A percentile compares a stretch with the other conserved stretches of the same genome.
phyloP scores from a whole-genome alignment of 2,329 filamentous ascomycete species.

The Sphaceloma murrayae region DNA sequence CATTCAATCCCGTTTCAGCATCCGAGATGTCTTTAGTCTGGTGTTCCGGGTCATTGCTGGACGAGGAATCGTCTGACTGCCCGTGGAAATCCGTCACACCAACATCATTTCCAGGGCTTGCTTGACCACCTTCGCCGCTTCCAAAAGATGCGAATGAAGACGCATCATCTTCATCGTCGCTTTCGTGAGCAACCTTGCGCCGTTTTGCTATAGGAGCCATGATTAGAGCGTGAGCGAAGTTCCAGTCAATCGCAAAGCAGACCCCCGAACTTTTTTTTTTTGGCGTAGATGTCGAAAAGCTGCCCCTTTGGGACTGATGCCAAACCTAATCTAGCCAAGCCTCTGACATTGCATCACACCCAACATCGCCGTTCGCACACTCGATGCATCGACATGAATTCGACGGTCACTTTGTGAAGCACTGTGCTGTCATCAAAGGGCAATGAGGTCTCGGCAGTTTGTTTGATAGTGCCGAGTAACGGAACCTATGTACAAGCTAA shows the following conservation, averaged over 20 bases:
- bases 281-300: slow-evolving; percentile 1
- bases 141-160: slow-evolving; percentile 29
- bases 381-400: too few species aligned
- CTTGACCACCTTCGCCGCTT: too few species aligned
- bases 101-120: too few species aligned
- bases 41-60: too few species aligned
- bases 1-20: not conserved
- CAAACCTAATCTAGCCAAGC: too few species aligned
- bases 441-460: too few species aligned
- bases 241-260: not conserved
- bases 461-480: not conserved
- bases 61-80: slow-evolving; percentile 12
- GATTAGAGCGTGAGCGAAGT: not conserved
- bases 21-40: slow-evolving; percentile 2
- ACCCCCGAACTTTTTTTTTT: slow-evolving; percentile 9
- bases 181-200: slow-evolving; percentile 16
- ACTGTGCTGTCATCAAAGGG: too few species aligned
- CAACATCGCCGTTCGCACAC: too few species aligned
- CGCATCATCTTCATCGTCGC: slow-evolving; percentile 21
- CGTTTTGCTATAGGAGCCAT: slow-evolving; percentile 4
- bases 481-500: not conserved
- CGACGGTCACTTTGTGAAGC: too few species aligned
- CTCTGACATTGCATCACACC: too few species aligned
- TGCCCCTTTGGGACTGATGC: slow-evolving; percentile 1
- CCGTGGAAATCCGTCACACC: too few species aligned